Base-by-base conservation (phyloP, 805 yeast genomes). In the Barnettozyma wickerhamii region DNA sequence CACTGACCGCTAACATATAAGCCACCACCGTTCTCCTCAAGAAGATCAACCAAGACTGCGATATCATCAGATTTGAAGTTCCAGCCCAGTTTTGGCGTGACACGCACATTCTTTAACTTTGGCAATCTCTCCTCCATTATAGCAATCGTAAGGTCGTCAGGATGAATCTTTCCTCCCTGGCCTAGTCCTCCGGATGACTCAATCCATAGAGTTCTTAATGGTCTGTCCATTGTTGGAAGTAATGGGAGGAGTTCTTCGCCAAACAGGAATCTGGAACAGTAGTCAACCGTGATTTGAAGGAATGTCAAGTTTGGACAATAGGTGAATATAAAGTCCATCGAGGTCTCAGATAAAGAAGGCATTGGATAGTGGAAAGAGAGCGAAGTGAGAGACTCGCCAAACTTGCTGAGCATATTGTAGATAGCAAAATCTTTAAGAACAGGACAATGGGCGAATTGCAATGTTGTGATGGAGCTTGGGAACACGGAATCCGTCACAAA, bases 361-460 rank as follows among this genome's bases (percentile, higher is more conserved):
- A 91, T 79, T 2, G 99, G 99, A 55, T 86, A 93, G 46, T 78
- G 80, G 19, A 90, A 78, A 33, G 80, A 73, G 19, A 91, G 65
- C 19, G 75, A 70, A 27, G 68, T 74, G 39, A 91, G 63, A 45
- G 79, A 74, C 20, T 67, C 71, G 1, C 98, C 98, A 34, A 84
- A 71, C 33, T 75, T 74, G 24, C 69, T 63, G 14, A 89, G 62
- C 41, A 91, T 63, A 20, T 71, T 68, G 48, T 79, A 77, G 17
- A 90, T 67, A 0, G 95, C 79, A 36, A 67, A 71, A 19, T 83
- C 84, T 31, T 74, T 74, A 15, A 91, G 66, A 37, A 74, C 68
- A 0, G 98, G 97, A 63, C 98, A 91, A 59, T 87, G 95, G 0
- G 95, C 83, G 54, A 91, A 72, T 49, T 87, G 90, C 36, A 91